Evolutionary conservation across 257 asterid species (phyloP).

Genomic region (Solanum medicagineum): DNA sequence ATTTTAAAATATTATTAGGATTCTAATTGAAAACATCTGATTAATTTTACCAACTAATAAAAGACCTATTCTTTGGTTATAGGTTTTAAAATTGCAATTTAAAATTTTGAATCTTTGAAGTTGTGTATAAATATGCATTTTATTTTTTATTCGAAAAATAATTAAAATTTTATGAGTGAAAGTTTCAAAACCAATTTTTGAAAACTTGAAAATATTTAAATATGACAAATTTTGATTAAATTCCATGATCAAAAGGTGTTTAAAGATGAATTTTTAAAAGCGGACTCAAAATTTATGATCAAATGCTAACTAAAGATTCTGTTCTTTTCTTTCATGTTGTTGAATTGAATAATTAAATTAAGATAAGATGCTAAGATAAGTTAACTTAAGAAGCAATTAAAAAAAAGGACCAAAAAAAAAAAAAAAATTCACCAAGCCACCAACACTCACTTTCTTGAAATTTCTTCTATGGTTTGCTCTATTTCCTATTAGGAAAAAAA

Average conservation of each 20-base stretch:
- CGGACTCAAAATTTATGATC: accelerated
- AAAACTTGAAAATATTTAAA: neutral
- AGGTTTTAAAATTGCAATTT: neutral
- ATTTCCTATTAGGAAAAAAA: neutral
- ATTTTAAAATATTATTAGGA: neutral
- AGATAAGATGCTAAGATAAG: no score
- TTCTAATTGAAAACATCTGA: no score
- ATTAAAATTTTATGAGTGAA: neutral
- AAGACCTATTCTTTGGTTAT: neutral
- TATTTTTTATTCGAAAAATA: no score
- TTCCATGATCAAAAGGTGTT: neutral
- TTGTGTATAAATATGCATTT: no score
- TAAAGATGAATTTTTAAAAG: neutral
- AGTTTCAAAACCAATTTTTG: accelerated
- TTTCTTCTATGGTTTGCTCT: neutral
- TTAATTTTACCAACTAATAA: neutral
- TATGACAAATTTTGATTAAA: neutral
- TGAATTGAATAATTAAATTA: neutral
- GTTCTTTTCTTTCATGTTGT: neutral
- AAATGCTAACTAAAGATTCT: neutral
- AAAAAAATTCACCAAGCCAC: neutral
- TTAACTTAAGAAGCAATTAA: no score
- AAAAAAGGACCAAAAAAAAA: neutral
- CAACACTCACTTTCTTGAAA: neutral
- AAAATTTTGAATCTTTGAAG: neutral